Base-by-base conservation (phyloP, 495 filamentous ascomycete species). In the Aspergillus conjunctus region DNA sequence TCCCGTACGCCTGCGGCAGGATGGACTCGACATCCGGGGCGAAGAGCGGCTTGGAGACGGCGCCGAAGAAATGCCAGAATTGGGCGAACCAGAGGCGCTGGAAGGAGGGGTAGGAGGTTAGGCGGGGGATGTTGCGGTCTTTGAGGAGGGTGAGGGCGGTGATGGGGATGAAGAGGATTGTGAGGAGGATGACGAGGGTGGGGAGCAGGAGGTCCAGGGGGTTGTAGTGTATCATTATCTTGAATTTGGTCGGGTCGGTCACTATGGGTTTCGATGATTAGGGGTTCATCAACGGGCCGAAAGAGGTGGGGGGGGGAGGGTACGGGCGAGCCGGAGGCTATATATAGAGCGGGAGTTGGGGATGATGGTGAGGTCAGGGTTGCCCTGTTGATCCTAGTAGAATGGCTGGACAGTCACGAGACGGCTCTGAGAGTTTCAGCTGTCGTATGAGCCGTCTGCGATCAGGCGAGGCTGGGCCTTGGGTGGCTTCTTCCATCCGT, bases 11-110 rank as follows among this genome's bases (percentile, higher is more conserved):
- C 6, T 18, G 26, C 14, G 55, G 7, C 12, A 58, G 31, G 26
- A 50, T 20, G 10, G 39, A 8, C 20, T 58, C 55, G 21, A 58
- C 44, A 15, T 58, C 55, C 15, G 26, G 4, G 5, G 30, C 15
- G 31, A 58, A 58, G 5, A 58, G 44, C 9, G 45, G 21, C 9
- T 20, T 31, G 12, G 55, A 58, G 21, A 22, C 26, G 11, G 4
- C 17, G 41, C 55, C 55, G 55, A 58, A 58, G 32, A 48, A 58
- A n/a, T n/a, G 8, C 55, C 55, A 58, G 55, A 58, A 58, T 3
- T 41, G 55, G 5, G 22, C 41, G 45, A 58, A 58, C 55, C 55
- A 58, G 44, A 44, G 26, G 4, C 32, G 43, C 26, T 50, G 43
- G 55, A 58, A 58, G 30, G 44, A 7, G 7, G 21, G 7, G 34